Evolutionary conservation across 1,139 yeast genomes (phyloP).

Genomic region (Yamadazyma diospyri): DNA sequence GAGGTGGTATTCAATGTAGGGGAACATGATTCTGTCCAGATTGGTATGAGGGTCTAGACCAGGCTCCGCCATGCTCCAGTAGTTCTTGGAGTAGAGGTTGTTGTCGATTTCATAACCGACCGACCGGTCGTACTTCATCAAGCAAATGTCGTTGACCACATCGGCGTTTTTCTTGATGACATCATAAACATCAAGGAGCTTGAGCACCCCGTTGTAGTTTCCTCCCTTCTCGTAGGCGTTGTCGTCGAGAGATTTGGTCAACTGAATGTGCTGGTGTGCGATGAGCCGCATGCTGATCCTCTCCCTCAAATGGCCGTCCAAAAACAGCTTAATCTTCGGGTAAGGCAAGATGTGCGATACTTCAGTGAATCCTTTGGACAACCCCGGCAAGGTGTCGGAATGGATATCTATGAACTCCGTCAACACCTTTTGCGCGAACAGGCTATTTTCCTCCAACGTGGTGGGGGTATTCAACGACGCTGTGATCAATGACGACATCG

Average conservation of each 20-base stretch:
- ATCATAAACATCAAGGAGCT: slow-evolving; percentile 57
- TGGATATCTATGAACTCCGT: slow-evolving; percentile 67
- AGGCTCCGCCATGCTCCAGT: slow-evolving; percentile 34
- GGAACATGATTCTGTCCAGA: slow-evolving; percentile 39
- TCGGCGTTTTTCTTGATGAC: slow-evolving; percentile 62
- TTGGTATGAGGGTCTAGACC: slow-evolving; percentile 16
- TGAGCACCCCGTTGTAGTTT: slow-evolving; percentile 67
- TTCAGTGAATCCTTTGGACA: slow-evolving; percentile 82
- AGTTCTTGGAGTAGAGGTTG: slow-evolving; percentile 28
- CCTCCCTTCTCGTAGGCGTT: slow-evolving; percentile 29
- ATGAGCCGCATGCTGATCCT: slow-evolving; percentile 81
- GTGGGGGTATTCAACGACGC: slow-evolving; percentile 36
- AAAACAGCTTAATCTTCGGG: slow-evolving; percentile 52
- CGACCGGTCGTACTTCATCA: slow-evolving; percentile 74
- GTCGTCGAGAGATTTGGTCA: slow-evolving; percentile 38
- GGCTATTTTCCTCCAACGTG: slow-evolving; percentile 50
- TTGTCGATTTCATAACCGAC: slow-evolving; percentile 59
- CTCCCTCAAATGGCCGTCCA: slow-evolving; percentile 78
- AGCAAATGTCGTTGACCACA: slow-evolving; percentile 76
- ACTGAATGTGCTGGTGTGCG: slow-evolving; percentile 77
- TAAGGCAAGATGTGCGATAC: slow-evolving; percentile 53
- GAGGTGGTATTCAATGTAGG: slow-evolving; percentile 82
- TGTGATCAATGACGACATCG: slow-evolving; percentile 60
- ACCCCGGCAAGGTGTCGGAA: slow-evolving; percentile 73
- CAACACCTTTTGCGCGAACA: slow-evolving; percentile 48